Evolutionary conservation across 352 stramenopile genomes (phyloP).

Genomic region (Globisporangium sylvaticum): DNA sequence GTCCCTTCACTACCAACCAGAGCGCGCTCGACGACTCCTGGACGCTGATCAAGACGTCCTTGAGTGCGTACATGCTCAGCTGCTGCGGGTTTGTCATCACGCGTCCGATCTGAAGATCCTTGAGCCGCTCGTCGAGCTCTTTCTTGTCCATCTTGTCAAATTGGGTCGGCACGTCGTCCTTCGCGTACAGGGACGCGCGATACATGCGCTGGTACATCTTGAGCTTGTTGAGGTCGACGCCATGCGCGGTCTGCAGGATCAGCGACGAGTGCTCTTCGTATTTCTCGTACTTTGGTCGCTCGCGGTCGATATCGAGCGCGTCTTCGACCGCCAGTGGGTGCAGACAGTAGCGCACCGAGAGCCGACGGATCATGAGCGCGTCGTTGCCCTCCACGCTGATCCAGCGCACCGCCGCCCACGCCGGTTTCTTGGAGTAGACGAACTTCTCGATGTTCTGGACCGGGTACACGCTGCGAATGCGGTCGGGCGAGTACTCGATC

Average conservation of each 20-base stretch:
- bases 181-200: constrained; percentile 59
- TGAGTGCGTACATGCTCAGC: constrained; percentile 70
- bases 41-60: constrained; percentile 71
- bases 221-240: constrained; percentile 44
- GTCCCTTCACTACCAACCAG: constrained; percentile 57
- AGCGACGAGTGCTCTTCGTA: constrained; percentile 85
- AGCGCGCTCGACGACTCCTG: constrained; percentile 47
- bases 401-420: constrained; percentile 77
- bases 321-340: constrained; percentile 86
- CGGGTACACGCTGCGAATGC: constrained; percentile 69
- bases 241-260: constrained; percentile 63
- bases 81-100: constrained; percentile 78
- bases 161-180: constrained; percentile 36
- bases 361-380: constrained; percentile 52
- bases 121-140: constrained; percentile 55
- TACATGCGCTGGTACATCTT: constrained; percentile 74
- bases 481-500: constrained; percentile 77
- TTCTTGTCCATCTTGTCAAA: constrained; percentile 67
- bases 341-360: constrained; percentile 81
- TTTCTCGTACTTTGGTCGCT: constrained; percentile 82
- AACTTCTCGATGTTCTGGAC: constrained; percentile 75
- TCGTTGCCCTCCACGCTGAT: constrained; percentile 75
- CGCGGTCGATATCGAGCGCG: constrained; percentile 67
- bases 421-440: constrained; percentile 76
- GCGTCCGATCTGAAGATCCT: constrained; percentile 47